Evolutionary conservation across 352 stramenopile species (phyloP), one percentile per base, ranked within the genome.

Genomic region (Globisporangium okanoganense): DNA sequence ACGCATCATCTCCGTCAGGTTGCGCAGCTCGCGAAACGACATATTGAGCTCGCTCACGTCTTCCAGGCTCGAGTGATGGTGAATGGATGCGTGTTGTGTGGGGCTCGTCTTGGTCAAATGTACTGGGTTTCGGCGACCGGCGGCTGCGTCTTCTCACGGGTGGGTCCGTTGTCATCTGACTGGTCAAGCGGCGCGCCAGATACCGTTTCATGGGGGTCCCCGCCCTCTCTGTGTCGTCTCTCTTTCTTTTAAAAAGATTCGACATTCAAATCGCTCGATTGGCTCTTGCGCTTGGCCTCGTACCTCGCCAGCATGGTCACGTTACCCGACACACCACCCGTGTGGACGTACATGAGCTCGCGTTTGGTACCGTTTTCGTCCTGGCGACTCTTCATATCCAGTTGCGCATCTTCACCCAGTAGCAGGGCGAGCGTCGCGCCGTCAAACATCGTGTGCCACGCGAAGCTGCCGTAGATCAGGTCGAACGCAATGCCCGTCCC

Each of bases 1-100:
- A 12, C 90, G 84, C 94, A 99, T 97, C 71, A 98, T 97, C 78
- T 98, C 92, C 20, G 90, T 97, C 60, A 99, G 91, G 75, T 98
- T 92, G 54, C 86, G 81, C 63, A 93, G 73, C 69, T 95, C 86
- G 14, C 85, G 84, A 72, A 92, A 95, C 70, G 82, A 93, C 85
- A 95, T 93, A 29, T 38, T 55, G 10, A 14, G 14, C 18, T 24
- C 22, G 22, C 6, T 24, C 25, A 50, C 8, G 7, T 35, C 45
- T 33, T 29, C 4, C 22, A 9, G 8, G 31, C 22, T 33, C 36
- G 20, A 9, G 38, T 20, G 35, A 33, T 33, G 29, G 35, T 40
- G 35, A 9, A 14, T 14, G 31, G 31, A n/a, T n/a, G n/a, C n/a
- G n/a, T n/a, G n/a, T n/a, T n/a, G 3, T 33, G 29, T 33, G 29